Base-by-base conservation (phyloP, 306 rosid genomes). In the Malus fusca region DNA sequence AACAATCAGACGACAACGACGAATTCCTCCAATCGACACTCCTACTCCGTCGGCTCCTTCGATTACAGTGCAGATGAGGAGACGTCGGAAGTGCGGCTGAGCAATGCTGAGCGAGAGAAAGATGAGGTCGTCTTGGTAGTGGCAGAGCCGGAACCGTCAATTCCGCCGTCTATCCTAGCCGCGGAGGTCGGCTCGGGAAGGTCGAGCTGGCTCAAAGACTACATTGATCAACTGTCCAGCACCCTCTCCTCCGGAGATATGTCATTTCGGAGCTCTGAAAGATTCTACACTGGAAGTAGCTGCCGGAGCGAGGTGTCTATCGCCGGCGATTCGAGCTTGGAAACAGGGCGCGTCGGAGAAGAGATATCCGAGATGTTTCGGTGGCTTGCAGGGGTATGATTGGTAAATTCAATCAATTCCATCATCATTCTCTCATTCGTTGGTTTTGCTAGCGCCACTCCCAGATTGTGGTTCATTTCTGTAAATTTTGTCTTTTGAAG, bases 321-420 rank as follows among this genome's bases (percentile, higher is more conserved):
- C 0, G 72, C 37, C 31, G 89, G 82, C 31, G 97, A 95, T 0
- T 90, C 81, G 77, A 90, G 89, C 43, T 13, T 90, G 22, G 98
- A 95, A 42, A 84, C 88, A 3, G 67, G 63, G 64, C 66, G 93
- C 71, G 82, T 88, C 8, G 98, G 98, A 8, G 93, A 89, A 33
- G 98, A 95, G 81, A 87, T 95, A 8, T 82, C 86, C 56, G 98
- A 95, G 69, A 75, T 89, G 77, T 95, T 95, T 72, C 90, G 98
- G 11, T 95, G 98, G 98, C 88, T 90, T 5, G 88, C 97, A 76
- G 98, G 95, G 92, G 96, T 90, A 88, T 92, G 75, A 88, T 15
- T 46, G 25, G 87, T 88, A 88, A 84, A 85, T 87, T 77, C 23
- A 28, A 21, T 6, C 33, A 22, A 21, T 33, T 12, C 44, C 28